Base-by-base conservation (phyloP, 495 filamentous ascomycete species). In the Chaetomium fimeti region DNA sequence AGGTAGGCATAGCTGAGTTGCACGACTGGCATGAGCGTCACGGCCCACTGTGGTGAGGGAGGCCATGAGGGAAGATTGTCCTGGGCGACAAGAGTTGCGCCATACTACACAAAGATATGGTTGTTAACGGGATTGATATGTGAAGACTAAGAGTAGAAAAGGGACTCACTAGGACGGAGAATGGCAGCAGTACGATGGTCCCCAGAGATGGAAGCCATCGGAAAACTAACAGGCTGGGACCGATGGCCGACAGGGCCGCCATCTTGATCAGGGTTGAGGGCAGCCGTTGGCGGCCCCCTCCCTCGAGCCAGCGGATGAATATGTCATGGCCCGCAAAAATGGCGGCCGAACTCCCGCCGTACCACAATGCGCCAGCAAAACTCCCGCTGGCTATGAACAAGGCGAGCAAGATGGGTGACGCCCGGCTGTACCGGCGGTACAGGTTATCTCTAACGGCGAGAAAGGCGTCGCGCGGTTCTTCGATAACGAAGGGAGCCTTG, bases 401-500 rank as follows among this genome's bases (percentile, higher is more conserved):
- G 7, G 83, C 68, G 63, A 89, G 77, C 0, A 87, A 80, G 1
- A 84, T 81, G 1, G 90, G 78, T 9, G 91, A 82, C 62, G 86
- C 64, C 48, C 77, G 73, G 7, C 82, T 83, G 57, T 84, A 84
- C n/a, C 79, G 62, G 36, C 76, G 71, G 68, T 88, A 82, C 4
- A 90, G 42, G 45, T 73, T 60, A 20, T 87, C 83, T 45, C 87
- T 79, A 4, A 82, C 61, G 57, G 85, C 82, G 22, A 95, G 83
- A 45, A 91, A 72, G 40, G 81, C 73, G 74, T 91, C 91, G 62
- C 82, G 82, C 29, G 89, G 91, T 48, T 91, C 85, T 18, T 85
- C 83, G 54, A 98, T 77, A 13, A 81, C 75, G 65, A 98, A 94
- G 63, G 88, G 85, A 1, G 85, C 82, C 71, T 94, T 93, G 83